Evolutionary conservation across 2,329 filamentous ascomycete species (phyloP).

Genomic region (Mycosphaerelloides madeirae): DNA sequence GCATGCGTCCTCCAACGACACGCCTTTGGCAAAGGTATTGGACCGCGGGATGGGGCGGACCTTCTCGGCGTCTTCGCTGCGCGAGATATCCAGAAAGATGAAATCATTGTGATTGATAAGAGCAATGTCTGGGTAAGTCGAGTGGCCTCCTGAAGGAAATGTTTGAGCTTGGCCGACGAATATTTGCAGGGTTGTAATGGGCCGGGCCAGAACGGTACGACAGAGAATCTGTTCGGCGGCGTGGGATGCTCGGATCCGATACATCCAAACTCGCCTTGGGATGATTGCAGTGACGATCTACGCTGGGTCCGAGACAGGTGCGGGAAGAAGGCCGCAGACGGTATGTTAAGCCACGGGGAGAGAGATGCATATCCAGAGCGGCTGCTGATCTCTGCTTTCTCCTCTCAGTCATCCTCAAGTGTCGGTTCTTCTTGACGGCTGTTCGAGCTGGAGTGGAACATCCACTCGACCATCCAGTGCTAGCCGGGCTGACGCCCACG

Average conservation of each 20-base stretch:
- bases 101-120: conserved; percentile 20
- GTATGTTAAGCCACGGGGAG: background rate
- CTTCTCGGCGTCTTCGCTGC: conserved; percentile 27
- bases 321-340: conserved; percentile 14
- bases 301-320: conserved; percentile 22
- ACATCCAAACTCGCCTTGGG: conserved; percentile 21
- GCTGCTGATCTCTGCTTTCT: conserved; percentile 3
- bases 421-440: conserved; percentile 19
- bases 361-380: conserved; percentile 2
- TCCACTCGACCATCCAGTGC: conserved; percentile 25
- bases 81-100: conserved; percentile 15
- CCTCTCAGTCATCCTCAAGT: conserved; percentile 13
- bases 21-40: conserved; percentile 19
- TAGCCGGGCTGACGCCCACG: conserved; percentile 25
- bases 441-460: conserved; percentile 14
- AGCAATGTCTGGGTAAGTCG: conserved; percentile 25
- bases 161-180: background rate
- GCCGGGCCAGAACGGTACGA: conserved; percentile 8
- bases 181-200: conserved; percentile 16
- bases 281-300: conserved; percentile 18
- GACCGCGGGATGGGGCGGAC: conserved; percentile 15
- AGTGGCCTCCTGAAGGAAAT: background rate
- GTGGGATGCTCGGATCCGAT: conserved; percentile 18
- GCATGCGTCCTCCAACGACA: conserved; percentile 18
- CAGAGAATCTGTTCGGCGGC: conserved; percentile 13